Conservation (phyloP, 495 filamentous ascomycete genomes). For the Sabuloglossum arenarium region DNA sequence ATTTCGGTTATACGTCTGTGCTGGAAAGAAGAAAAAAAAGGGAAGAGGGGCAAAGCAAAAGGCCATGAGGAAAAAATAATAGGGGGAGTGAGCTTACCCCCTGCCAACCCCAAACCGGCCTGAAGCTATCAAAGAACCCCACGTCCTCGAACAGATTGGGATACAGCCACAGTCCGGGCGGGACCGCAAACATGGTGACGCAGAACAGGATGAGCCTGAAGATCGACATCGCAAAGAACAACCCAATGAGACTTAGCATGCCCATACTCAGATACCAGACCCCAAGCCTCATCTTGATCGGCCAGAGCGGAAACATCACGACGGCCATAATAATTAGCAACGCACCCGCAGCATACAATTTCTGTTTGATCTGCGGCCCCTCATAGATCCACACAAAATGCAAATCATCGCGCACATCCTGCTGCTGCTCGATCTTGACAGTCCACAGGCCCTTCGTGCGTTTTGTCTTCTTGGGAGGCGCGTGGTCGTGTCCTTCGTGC, state of each 20-base stretch:
- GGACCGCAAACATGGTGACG: conserved; percentile 62
- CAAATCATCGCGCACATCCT: conserved; percentile 73
- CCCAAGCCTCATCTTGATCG: conserved; percentile 68
- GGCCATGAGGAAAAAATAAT: conserved; percentile 3
- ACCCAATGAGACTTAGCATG: conserved; percentile 71
- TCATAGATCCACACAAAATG: conserved; percentile 98
- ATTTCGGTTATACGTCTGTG: too few species aligned
- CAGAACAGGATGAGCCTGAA: conserved; percentile 92
- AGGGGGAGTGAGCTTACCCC: conserved; percentile 39
- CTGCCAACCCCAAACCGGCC: conserved; percentile 95
- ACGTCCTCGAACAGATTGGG: conserved; percentile 98
- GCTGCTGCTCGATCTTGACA: conserved; percentile 89
- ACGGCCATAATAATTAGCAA: conserved; percentile 64
- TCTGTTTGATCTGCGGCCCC: conserved; percentile 79
- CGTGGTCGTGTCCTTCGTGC: conserved; percentile 48
- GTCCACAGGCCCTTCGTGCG: conserved; percentile 91
- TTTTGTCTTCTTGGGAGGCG: conserved; percentile 59
- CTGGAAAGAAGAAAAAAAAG: too few species aligned
- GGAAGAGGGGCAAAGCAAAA: too few species aligned
- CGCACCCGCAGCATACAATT: conserved; percentile 69
- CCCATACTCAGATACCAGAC: conserved; percentile 97
- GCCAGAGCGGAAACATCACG: conserved; percentile 95
- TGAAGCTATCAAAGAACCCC: conserved; percentile 94
- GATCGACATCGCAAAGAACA: conserved; percentile 97
- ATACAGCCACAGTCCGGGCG: conserved; percentile 91